Conservation (phyloP, 768 basidiomycete species). For the Infundibulicybe gibba region DNA sequence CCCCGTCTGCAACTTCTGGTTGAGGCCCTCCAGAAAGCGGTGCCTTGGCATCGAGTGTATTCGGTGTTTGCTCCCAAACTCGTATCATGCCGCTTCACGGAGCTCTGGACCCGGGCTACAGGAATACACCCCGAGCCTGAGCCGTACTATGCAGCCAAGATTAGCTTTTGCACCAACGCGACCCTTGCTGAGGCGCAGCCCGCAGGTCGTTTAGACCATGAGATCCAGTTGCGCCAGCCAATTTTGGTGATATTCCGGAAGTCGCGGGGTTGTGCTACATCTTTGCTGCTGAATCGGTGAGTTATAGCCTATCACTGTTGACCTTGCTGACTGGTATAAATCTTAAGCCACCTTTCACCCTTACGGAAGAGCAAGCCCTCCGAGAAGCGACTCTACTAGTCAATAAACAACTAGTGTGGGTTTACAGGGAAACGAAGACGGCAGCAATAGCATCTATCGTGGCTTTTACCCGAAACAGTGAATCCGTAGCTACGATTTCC, state of each 20-base stretch:
- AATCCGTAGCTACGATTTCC: conserved; percentile 57
- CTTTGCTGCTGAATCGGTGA: conserved; percentile 60
- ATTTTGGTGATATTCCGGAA: conserved; percentile 24
- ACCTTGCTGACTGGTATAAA: conserved; percentile 1
- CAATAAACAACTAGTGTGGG: conserved; percentile 47
- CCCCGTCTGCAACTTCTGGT: conserved; percentile 42
- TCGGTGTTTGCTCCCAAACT: conserved; percentile 59
- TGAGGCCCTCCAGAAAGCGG: conserved; percentile 25
- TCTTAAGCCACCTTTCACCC: conserved; percentile 50
- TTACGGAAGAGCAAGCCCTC: conserved; percentile 36
- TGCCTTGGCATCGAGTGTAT: conserved; percentile 45
- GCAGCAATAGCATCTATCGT: conserved; percentile 59
- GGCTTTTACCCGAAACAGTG: conserved; percentile 61
- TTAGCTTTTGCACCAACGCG: conserved; percentile 48
- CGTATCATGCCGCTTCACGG: conserved; percentile 42
- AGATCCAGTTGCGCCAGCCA: conserved; percentile 41
- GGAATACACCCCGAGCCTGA: conserved; percentile 29
- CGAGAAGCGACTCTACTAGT: conserved; percentile 53
- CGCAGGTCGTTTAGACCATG: conserved; percentile 14
- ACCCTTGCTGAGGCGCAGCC: conserved; percentile 27
- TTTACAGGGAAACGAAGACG: conserved; percentile 20
- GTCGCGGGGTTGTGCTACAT: conserved; percentile 47
- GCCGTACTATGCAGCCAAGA: conserved; percentile 62
- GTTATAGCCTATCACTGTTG: conserved; percentile 12
- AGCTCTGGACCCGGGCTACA: conserved; percentile 45